phyloP scores from a whole-genome alignment of 108 stramenopile species.

The Fragilaria crotonensis region DNA sequence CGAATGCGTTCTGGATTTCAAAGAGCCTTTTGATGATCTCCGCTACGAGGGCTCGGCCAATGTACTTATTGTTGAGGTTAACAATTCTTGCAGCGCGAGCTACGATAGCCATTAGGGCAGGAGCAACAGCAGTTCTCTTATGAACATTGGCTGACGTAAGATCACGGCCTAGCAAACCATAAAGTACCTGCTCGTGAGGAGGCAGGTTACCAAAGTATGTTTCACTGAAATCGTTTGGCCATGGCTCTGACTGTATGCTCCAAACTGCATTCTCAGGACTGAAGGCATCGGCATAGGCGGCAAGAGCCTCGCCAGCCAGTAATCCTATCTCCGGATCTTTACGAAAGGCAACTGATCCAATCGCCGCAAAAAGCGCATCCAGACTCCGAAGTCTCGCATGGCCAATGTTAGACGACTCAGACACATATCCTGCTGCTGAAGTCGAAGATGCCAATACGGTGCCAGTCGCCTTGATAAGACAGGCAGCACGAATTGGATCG shows the following conservation, averaged over 20 bases:
- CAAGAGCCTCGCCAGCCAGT: constrained; percentile 68
- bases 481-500: constrained; percentile 44
- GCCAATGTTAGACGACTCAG: constrained; percentile 21
- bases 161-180: constrained; percentile 40
- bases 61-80: constrained; percentile 2
- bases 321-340: constrained; percentile 75
- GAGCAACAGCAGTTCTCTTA: constrained; percentile 55
- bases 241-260: constrained; percentile 9
- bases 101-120: constrained; percentile 57
- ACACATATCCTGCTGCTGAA: constrained; percentile 22
- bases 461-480: constrained; percentile 48
- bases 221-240: constrained; percentile 42
- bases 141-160: constrained; percentile 41
- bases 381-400: constrained; percentile 42
- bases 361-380: constrained; percentile 45
- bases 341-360: constrained; percentile 57
- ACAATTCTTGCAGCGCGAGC: constrained; percentile 43
- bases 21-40: constrained; percentile 33
- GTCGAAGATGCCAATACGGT: constrained; percentile 50
- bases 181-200: constrained; percentile 64
- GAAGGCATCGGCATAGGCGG: constrained; percentile 43
- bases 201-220: constrained; percentile 44
- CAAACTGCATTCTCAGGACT: constrained; percentile 19
- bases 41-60: constrained; percentile 21
- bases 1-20: constrained; percentile 57